Conservation (phyloP, 2,329 filamentous ascomycete genomes). For the Penicillium olsonii region DNA sequence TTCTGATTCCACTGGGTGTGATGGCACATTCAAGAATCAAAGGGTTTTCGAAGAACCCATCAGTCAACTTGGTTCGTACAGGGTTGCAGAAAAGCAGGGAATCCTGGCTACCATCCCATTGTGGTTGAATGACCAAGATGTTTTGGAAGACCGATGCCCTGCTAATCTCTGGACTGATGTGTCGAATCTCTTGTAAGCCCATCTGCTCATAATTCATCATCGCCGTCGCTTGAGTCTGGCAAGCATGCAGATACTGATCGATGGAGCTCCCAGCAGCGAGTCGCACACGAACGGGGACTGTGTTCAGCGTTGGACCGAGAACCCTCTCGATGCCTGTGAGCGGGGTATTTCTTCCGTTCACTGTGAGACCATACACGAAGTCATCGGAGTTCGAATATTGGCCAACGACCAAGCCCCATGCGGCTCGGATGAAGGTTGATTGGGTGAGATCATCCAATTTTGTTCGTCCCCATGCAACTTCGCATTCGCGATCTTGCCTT, state of each 20-base stretch:
- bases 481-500: not conserved
- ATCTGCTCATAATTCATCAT: constrained; percentile 63
- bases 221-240: constrained; percentile 55
- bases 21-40: no score
- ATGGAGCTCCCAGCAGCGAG: constrained; percentile 19
- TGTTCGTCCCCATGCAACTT: no score
- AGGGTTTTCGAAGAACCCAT: no score
- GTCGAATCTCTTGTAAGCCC: constrained; percentile 48
- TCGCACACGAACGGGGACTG: constrained; percentile 11
- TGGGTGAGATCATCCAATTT: not conserved
- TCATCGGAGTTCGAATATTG: constrained; percentile 9
- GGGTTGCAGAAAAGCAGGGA: no score
- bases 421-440: constrained; percentile 16
- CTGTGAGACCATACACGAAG: constrained; percentile 12
- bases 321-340: not conserved
- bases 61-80: no score
- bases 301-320: constrained; percentile 11
- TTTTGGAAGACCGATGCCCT: constrained; percentile 42
- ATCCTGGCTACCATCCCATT: no score
- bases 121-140: constrained; percentile 39
- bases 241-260: constrained; percentile 52
- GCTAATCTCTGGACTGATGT: constrained; percentile 47
- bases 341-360: constrained; percentile 6
- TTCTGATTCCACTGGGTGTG: no score
- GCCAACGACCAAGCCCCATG: constrained; percentile 11